These are phyloP conservation scores for Citrus maxima DNA, from an alignment of 345 rosid genomes.

Conservation along the genomic window DNA sequence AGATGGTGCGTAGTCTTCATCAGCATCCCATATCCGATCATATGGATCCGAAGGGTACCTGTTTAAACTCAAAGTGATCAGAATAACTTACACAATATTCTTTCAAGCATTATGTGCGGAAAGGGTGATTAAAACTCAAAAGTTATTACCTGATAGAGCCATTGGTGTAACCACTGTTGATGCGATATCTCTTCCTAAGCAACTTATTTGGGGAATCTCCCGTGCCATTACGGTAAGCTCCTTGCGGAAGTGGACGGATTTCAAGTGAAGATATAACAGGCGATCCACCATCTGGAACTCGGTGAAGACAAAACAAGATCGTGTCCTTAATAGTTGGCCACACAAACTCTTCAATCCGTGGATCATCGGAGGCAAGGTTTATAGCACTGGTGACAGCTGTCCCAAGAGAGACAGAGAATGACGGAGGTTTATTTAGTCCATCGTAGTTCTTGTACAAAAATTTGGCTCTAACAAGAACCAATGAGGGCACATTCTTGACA, in stretches of 20 bases:
- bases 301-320: constrained; percentile 50
- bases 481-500: constrained; percentile 46
- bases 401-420: constrained; percentile 66
- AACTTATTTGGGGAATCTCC: constrained; percentile 36
- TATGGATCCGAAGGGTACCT: constrained; percentile 82
- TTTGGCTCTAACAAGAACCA: constrained; percentile 63
- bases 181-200: constrained; percentile 60
- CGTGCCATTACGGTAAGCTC: constrained; percentile 53
- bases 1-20: constrained; percentile 54
- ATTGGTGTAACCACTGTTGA: constrained; percentile 64
- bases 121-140: not conserved
- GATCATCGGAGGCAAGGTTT: constrained; percentile 60
- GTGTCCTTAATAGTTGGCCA: constrained; percentile 55
- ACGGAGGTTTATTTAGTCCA: constrained; percentile 57
- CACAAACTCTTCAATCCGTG: constrained; percentile 76
- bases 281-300: constrained; percentile 45
- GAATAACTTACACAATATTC: not conserved
- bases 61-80: constrained; percentile 13
- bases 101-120: not conserved
- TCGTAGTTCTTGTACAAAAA: constrained; percentile 83
- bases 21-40: constrained; percentile 91
- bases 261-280: constrained; percentile 84
- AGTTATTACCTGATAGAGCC: constrained; percentile 52
- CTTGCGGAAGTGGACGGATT: constrained; percentile 71
- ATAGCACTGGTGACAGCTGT: constrained; percentile 54